Evolutionary conservation across 805 yeast genomes (phyloP).

Genomic region (Candida railenensis): DNA sequence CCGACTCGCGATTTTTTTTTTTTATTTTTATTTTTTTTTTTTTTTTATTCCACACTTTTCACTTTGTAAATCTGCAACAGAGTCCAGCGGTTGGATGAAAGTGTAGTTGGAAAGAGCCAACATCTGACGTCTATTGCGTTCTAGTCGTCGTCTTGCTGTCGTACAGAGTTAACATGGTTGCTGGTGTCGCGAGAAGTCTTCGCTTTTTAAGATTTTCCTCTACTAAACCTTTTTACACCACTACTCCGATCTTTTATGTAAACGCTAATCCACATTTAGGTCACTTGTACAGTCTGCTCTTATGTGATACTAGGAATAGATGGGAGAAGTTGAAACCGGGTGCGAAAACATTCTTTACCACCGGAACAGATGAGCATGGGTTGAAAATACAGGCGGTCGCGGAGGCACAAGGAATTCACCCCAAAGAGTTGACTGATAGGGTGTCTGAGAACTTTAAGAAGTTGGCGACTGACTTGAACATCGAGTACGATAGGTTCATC

Average conservation of each 20-base stretch:
- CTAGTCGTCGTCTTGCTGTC: too few relatives aligned
- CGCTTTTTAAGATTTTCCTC: not conserved
- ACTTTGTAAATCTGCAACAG: too few relatives aligned
- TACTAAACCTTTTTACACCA: conserved; percentile 19
- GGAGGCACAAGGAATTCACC: conserved; percentile 39
- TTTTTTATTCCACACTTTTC: too few relatives aligned
- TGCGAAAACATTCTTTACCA: conserved; percentile 53
- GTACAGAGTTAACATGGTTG: not conserved
- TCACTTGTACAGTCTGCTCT: conserved; percentile 82
- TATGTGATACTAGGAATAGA: conserved; percentile 75
- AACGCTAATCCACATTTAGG: conserved; percentile 95
- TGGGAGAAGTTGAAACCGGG: conserved; percentile 55
- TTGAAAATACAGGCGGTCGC: conserved; percentile 91
- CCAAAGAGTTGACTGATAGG: conserved; percentile 71
- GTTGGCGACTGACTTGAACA: conserved; percentile 57
- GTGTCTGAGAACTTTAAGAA: conserved; percentile 62
- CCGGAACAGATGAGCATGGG: conserved; percentile 98
- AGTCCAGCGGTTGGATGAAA: too few relatives aligned
- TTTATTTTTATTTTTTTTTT: too few relatives aligned
- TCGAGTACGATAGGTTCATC: conserved; percentile 73
- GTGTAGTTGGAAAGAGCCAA: too few relatives aligned
- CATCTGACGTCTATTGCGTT: too few relatives aligned
- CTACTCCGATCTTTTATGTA: conserved; percentile 95
- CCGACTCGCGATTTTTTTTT: too few relatives aligned
- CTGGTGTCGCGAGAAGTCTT: not conserved